Percentiles rank a stretch among this genome's conserved stretches.
phyloP scores from a whole-genome alignment of 1,284 basidiomycete genomes.

The Malassezia dermatis region DNA sequence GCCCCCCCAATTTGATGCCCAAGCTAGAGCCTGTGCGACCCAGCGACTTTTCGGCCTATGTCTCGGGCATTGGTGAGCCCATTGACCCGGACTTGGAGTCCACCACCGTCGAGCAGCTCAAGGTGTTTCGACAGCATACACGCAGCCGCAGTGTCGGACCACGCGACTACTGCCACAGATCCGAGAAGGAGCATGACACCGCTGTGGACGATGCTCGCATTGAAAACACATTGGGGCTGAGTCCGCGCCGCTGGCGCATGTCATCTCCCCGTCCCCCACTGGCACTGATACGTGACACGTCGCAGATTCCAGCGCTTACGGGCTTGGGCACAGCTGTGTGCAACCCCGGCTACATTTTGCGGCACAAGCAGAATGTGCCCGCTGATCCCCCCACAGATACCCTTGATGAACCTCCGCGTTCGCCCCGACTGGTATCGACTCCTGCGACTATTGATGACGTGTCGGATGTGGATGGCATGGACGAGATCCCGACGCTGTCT shows the following conservation, averaged over 20 bases:
- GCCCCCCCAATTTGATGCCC: background rate
- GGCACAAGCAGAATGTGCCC: background rate
- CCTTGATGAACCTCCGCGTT: conserved; percentile 2
- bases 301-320: conserved; percentile 8
- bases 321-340: conserved; percentile 12
- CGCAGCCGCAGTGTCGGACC: conserved; percentile 26
- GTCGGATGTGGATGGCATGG: background rate
- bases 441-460: background rate
- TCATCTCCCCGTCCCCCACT: conserved; percentile 9
- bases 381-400: background rate
- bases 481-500: background rate
- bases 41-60: conserved; percentile 28
- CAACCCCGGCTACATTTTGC: conserved; percentile 12
- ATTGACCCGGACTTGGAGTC: conserved; percentile 44
- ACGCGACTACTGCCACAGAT: background rate
- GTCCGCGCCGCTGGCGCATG: background rate
- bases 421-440: background rate
- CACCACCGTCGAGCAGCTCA: conserved; percentile 39
- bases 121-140: conserved; percentile 33
- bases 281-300: conserved; percentile 5
- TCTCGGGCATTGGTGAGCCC: conserved; percentile 37
- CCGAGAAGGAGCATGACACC: background rate
- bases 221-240: conserved; percentile 2
- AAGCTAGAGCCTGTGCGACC: background rate
- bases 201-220: background rate